Conservation (phyloP, 2,329 filamentous ascomycete genomes). For the Cladophialophora exuberans region DNA sequence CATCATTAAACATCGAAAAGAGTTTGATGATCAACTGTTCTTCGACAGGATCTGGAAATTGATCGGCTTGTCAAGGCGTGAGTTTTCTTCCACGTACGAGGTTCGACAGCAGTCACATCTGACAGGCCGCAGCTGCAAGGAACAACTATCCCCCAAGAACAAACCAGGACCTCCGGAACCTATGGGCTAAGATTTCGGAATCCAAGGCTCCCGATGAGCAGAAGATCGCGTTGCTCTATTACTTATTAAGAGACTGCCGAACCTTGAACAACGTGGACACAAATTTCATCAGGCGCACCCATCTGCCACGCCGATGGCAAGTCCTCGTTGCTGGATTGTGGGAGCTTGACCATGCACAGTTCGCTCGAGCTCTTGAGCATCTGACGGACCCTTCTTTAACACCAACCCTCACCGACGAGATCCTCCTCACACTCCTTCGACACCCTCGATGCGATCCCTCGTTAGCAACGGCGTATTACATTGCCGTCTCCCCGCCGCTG, state of each 20-base stretch:
- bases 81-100: slow-evolving; percentile 24
- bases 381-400: slow-evolving; percentile 79
- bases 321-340: slow-evolving; percentile 82
- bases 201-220: slow-evolving; percentile 70
- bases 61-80: slow-evolving; percentile 71
- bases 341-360: slow-evolving; percentile 66
- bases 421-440: slow-evolving; percentile 68
- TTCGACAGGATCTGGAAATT: slow-evolving; percentile 76
- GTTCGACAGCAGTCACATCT: neutral
- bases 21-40: slow-evolving; percentile 71
- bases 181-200: slow-evolving; percentile 72
- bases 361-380: slow-evolving; percentile 69
- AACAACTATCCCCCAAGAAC: slow-evolving; percentile 76
- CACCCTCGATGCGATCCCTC: slow-evolving; percentile 62
- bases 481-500: slow-evolving; percentile 74
- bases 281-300: slow-evolving; percentile 65
- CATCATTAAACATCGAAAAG: slow-evolving; percentile 69
- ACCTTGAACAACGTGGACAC: slow-evolving; percentile 54
- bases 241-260: slow-evolving; percentile 77
- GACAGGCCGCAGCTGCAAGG: slow-evolving; percentile 45
- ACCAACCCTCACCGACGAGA: slow-evolving; percentile 77
- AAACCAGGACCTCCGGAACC: slow-evolving; percentile 66
- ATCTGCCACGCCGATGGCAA: slow-evolving; percentile 75
- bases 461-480: slow-evolving; percentile 76
- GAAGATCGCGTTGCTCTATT: slow-evolving; percentile 82